Evolutionary conservation across 169 alveolate species (phyloP), one percentile per base, ranked within the genome.

Genomic region (Plasmodium gaboni): DNA sequence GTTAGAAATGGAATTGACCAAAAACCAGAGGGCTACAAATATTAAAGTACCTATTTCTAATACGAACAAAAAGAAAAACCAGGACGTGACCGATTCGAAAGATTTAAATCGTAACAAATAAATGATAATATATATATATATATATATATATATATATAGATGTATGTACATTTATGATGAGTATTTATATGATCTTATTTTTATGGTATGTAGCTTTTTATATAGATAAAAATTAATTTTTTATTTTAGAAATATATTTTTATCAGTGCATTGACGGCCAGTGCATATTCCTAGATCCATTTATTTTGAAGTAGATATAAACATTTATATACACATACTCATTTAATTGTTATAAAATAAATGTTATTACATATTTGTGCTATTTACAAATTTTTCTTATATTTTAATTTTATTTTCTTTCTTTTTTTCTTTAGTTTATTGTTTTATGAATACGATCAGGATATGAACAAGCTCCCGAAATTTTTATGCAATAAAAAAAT

Each of bases 251-350:
- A 70, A 67, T 60, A 38, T 80, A 80, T 44, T 80, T 80, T 51
- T 80, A 80, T 60, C 90, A 80, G 28, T 67, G 83, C 22, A 68
- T 80, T 15, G 90, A 80, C 44, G 90, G 90, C 0, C 90, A 80
- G 38, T 80, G 90, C 9, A 80, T 80, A 51, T 80, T 42, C 71
- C 71, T 80, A 26, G 90, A 80, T 51, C 90, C 90, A 13, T 80
- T 80, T 42, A 68, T 80, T 32, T 68, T 80, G 38, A 80, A 80
- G 90, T 78, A 65, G 12, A 22, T 9, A n/a, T 22, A 32, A 42
- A 2, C 9, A 42, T 24, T 26, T 28, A 9, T 26, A 51, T 28
- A 24, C 6, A 2, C 63, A 1, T 26, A 19, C 42, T 15, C 73
- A 60, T 32, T 15, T 38, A 48, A 6, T 28, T 44, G 38, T 13